These are phyloP conservation scores for Saksenaea vasiformis DNA, from an alignment of 371 early-diverging fungal species.

Conservation along the genomic window DNA sequence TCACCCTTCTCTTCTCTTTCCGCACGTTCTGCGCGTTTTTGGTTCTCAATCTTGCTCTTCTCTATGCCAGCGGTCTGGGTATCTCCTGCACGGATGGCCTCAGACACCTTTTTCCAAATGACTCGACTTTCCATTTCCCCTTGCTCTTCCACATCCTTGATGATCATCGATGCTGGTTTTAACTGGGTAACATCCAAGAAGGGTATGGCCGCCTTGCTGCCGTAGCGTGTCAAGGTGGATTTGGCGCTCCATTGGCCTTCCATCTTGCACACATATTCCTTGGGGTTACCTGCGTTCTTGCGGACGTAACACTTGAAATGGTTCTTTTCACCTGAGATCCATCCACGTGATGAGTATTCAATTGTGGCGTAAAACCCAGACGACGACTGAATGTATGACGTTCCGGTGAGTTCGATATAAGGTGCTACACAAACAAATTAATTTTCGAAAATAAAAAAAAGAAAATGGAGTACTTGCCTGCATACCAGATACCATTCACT, in stretches of 20 bases:
- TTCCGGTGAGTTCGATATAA: slow-evolving; percentile 74
- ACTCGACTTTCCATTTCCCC: slow-evolving; percentile 65
- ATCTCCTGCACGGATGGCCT: slow-evolving; percentile 68
- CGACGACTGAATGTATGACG: slow-evolving; percentile 65
- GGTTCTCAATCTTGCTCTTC: slow-evolving; percentile 74
- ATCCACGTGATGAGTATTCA: slow-evolving; percentile 75
- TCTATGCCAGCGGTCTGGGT: slow-evolving; percentile 64
- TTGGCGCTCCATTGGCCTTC: slow-evolving; percentile 70
- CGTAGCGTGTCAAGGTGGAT: slow-evolving; percentile 52
- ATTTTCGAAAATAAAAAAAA: background rate
- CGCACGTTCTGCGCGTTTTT: slow-evolving; percentile 64
- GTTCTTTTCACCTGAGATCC: slow-evolving; percentile 78
- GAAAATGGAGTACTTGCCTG: slow-evolving; percentile 24
- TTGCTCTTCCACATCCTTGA: slow-evolving; percentile 56
- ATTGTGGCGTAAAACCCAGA: slow-evolving; percentile 69
- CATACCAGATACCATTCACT: slow-evolving; percentile 55
- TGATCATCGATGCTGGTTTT: slow-evolving; percentile 35
- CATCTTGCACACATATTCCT: slow-evolving; percentile 58
- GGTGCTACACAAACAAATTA: slow-evolving; percentile 36
- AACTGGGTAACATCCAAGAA: slow-evolving; percentile 61
- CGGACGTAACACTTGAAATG: slow-evolving; percentile 64
- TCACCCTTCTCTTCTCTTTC: slow-evolving; percentile 57
- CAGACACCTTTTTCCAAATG: slow-evolving; percentile 72
- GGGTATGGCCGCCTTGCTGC: slow-evolving; percentile 39
- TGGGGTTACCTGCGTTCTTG: slow-evolving; percentile 29